phyloP scores from a whole-genome alignment of 2,329 filamentous ascomycete genomes.

The Dothistroma pini region DNA sequence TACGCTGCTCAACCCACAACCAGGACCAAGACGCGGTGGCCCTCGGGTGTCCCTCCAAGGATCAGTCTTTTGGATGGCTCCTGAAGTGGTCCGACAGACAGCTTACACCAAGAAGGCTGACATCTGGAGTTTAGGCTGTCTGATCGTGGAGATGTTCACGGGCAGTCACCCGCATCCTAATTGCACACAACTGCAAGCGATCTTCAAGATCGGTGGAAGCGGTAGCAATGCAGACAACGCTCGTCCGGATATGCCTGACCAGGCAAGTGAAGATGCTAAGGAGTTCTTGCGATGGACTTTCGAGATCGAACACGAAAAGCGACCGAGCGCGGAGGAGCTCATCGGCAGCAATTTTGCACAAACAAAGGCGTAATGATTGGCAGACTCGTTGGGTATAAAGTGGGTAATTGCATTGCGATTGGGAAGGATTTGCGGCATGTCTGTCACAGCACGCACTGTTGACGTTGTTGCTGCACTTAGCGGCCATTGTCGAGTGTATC shows the following conservation, averaged over 20 bases:
- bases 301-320: slow-evolving; percentile 88
- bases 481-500: not conserved
- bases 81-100: slow-evolving; percentile 96
- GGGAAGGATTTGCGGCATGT: not conserved
- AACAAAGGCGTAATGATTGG: slow-evolving; percentile 19
- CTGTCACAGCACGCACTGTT: not conserved
- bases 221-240: slow-evolving; percentile 55
- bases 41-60: slow-evolving; percentile 79
- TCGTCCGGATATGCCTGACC: slow-evolving; percentile 81
- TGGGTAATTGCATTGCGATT: not conserved
- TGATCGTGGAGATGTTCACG: slow-evolving; percentile 99
- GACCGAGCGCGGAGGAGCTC: slow-evolving; percentile 88
- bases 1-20: slow-evolving; percentile 61
- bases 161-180: slow-evolving; percentile 94
- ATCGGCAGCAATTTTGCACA: slow-evolving; percentile 69
- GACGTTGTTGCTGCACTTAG: not conserved
- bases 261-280: slow-evolving; percentile 78
- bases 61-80: slow-evolving; percentile 99
- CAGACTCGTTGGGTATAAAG: not conserved
- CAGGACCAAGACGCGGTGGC: slow-evolving; percentile 52
- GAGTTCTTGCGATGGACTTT: slow-evolving; percentile 85
- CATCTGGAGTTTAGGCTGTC: slow-evolving; percentile 95
- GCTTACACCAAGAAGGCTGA: slow-evolving; percentile 98
- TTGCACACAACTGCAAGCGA: slow-evolving; percentile 93
- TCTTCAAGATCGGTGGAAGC: slow-evolving; percentile 91